Percentiles rank a stretch among this genome's conserved stretches.
Conservation (phyloP, 2,329 filamentous ascomycete species). For the Grosmannia clavigera region DNA sequence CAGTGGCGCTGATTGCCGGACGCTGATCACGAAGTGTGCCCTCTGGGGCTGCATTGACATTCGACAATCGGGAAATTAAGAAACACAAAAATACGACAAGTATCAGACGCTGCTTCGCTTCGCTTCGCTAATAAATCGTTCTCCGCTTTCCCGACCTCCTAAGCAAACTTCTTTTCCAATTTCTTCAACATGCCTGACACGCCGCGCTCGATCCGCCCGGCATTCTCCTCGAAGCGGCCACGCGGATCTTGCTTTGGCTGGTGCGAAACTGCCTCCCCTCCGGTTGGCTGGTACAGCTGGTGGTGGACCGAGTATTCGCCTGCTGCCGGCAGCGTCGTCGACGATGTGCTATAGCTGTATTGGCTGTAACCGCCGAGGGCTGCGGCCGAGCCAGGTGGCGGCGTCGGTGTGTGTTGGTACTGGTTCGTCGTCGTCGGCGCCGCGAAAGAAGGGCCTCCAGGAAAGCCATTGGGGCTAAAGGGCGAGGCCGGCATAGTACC, state of each 20-base stretch:
- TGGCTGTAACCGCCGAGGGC: conserved; percentile 41
- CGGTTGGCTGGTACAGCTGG: conserved; percentile 57
- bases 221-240: conserved; percentile 50
- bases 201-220: conserved; percentile 55
- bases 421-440: neutral
- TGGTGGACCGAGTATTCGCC: conserved; percentile 50
- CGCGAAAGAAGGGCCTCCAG: neutral
- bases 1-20: neutral
- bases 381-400: conserved; percentile 15
- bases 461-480: conserved; percentile 17
- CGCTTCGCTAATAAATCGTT: neutral
- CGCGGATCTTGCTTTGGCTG: conserved; percentile 31
- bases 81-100: neutral
- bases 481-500: conserved; percentile 36
- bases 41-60: too few species aligned
- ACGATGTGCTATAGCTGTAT: conserved; percentile 29
- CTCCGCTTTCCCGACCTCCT: neutral
- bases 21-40: too few species aligned
- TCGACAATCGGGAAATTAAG: too few species aligned
- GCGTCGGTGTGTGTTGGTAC: conserved; percentile 15
- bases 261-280: conserved; percentile 38
- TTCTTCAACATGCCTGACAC: conserved; percentile 63
- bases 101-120: neutral
- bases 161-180: conserved; percentile 63
- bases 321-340: conserved; percentile 12